Conservation (phyloP, 202 grass and related monocot species). For the Musa balbisiana region DNA sequence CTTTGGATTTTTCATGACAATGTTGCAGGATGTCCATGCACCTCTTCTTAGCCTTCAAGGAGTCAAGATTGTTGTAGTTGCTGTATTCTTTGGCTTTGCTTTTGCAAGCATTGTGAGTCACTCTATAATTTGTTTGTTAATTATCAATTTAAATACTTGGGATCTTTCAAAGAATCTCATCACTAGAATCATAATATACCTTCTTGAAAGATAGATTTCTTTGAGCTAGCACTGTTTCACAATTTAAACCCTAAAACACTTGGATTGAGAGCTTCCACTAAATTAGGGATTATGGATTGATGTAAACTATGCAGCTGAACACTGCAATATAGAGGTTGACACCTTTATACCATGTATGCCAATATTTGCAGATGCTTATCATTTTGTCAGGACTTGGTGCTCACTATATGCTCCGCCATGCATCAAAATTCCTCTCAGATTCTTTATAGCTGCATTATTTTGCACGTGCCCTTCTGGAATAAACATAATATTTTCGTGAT, state of each 20-base stretch:
- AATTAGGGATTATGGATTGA: neutral
- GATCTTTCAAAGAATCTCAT: neutral
- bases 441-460: too few species aligned
- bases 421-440: too few species aligned
- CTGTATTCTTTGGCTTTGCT: slow-evolving; percentile 73
- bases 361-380: too few species aligned
- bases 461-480: too few species aligned
- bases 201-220: neutral
- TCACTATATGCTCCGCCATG: too few species aligned
- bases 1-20: neutral
- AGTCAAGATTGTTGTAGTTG: slow-evolving; percentile 73
- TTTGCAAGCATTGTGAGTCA: slow-evolving; percentile 85
- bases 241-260: too few species aligned
- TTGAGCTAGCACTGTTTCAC: neutral
- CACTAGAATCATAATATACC: neutral
- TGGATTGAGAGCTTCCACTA: neutral
- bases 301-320: too few species aligned
- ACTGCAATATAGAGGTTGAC: too few species aligned
- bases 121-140: neutral
- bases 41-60: slow-evolving; percentile 58
- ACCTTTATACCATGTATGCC: too few species aligned
- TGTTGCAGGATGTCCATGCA: slow-evolving; percentile 61
- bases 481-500: too few species aligned
- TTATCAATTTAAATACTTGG: neutral
- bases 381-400: too few species aligned